phyloP scores from a whole-genome alignment of 768 basidiomycete species.

The Baorangia bicolor region DNA sequence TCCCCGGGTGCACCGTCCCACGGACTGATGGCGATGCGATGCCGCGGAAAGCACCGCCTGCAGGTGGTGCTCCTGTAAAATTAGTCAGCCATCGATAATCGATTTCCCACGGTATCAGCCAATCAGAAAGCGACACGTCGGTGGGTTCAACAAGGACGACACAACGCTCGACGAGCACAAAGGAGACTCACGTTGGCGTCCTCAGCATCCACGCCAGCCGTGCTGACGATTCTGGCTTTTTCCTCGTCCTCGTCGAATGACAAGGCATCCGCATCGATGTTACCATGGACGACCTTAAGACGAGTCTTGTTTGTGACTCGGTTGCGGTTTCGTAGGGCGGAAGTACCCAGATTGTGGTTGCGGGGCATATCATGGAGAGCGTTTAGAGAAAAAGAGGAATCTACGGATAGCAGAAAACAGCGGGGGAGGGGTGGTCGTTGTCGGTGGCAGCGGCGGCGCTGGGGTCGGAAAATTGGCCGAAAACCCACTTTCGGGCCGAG shows the following conservation, averaged over 20 bases:
- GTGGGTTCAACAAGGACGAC: slow-evolving; percentile 42
- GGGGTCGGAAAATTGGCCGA: slow-evolving; percentile 63
- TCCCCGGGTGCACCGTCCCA: slow-evolving; percentile 37
- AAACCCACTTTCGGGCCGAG: slow-evolving; percentile 57
- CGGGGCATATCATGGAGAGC: slow-evolving; percentile 86
- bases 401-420: slow-evolving; percentile 34
- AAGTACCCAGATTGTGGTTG: slow-evolving; percentile 71
- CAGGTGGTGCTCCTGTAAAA: slow-evolving; percentile 52
- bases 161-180: slow-evolving; percentile 34
- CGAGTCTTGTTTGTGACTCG: slow-evolving; percentile 92
- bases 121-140: slow-evolving; percentile 48
- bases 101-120: slow-evolving; percentile 43
- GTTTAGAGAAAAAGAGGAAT: slow-evolving; percentile 37
- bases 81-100: slow-evolving; percentile 58
- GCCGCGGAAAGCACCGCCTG: slow-evolving; percentile 58
- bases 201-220: slow-evolving; percentile 88
- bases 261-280: slow-evolving; percentile 76
- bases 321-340: slow-evolving; percentile 82
- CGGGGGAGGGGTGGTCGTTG: slow-evolving; percentile 39
- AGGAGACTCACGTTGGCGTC: slow-evolving; percentile 82
- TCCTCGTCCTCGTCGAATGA: slow-evolving; percentile 86
- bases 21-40: slow-evolving; percentile 45
- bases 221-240: slow-evolving; percentile 76
- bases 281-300: slow-evolving; percentile 79
- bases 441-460: slow-evolving; percentile 57